Base-by-base conservation (phyloP, 2,329 filamentous ascomycete species). In the Calonectria multiphialidica region DNA sequence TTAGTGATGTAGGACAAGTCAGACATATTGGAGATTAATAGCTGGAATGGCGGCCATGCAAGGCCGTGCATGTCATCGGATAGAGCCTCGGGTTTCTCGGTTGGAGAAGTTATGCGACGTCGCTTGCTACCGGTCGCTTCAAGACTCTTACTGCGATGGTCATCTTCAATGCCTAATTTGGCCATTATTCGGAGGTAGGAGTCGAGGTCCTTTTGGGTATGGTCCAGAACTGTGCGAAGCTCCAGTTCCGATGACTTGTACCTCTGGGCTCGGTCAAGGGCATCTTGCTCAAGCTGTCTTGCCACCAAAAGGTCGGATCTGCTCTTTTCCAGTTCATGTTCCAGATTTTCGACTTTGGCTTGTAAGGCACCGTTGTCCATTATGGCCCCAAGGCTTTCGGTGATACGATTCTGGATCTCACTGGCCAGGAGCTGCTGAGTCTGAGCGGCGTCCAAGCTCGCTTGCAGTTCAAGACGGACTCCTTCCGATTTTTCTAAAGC, bases 41-140 rank as follows among this genome's bases (percentile, higher is more conserved):
- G 8, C 3, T 33, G 8, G 13, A 37, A 40, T 2, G n/a, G 18
- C 6, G 33, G 35, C 33, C n/a, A 25, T 7, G 5, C 10, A 1
- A 25, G 3, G 3, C 21, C n/a, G 4, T 5, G 2, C 0, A 25
- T 40, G 33, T 25, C 5, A 0, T 40, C 13, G 1, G n/a, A 28
- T 10, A 18, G 7, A 23, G 53, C 2, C 9, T 23, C 12, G 12
- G n/a, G 30, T 6, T 37, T 21, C 33, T 40, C 53, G 2, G 13
- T 18, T 5, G 33, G 5, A 2, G 53, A 15, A 16, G 9, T 40
- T 5, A 57, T n/a, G 4, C 53, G 33, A 7, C 30, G 53, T 18
- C 53, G n/a, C 33, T 57, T 57, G 21, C n/a, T n/a, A 5, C 53
- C n/a, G n/a, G 33, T 5, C 4, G 16, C n/a, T 21, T 57, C 6